These are phyloP conservation scores for Tetrahymena malaccensis DNA, from an alignment of 73 alveolate species.

Conservation along the genomic window DNA sequence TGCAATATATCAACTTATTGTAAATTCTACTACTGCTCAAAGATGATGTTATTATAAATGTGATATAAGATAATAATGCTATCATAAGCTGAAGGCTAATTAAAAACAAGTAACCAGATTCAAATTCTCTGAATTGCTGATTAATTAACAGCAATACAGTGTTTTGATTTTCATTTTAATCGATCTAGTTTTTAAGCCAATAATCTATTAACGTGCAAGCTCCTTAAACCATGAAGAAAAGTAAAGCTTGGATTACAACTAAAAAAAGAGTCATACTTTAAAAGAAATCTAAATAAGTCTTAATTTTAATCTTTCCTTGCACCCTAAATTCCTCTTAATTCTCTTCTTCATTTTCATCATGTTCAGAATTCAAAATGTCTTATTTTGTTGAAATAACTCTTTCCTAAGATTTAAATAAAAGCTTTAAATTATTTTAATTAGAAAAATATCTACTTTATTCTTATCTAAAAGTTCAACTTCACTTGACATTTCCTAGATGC, in stretches of 20 bases:
- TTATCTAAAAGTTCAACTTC: not conserved
- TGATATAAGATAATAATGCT: not conserved
- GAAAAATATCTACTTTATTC: not conserved
- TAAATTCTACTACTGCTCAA: constrained; percentile 16
- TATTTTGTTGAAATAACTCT: not conserved
- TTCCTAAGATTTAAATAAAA: not conserved
- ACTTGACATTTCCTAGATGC: not conserved
- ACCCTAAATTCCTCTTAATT: constrained; percentile 45
- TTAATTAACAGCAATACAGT: not conserved
- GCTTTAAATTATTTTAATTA: too few species aligned
- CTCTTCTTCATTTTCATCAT: not conserved
- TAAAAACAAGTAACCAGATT: not conserved
- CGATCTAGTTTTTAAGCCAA: constrained; percentile 24
- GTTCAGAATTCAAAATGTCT: not conserved
- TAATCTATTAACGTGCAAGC: constrained; percentile 15
- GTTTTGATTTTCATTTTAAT: not conserved
- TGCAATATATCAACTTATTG: not conserved
- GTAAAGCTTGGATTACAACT: not conserved
- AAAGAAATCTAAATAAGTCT: constrained; percentile 7
- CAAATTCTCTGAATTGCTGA: not conserved
- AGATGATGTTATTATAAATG: not conserved
- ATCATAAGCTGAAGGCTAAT: not conserved
- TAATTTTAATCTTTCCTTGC: constrained; percentile 21
- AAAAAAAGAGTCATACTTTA: not conserved
- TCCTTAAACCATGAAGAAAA: not conserved